phyloP scores from a whole-genome alignment of 2,329 filamentous ascomycete species.

The Aureobasidium sp. region DNA sequence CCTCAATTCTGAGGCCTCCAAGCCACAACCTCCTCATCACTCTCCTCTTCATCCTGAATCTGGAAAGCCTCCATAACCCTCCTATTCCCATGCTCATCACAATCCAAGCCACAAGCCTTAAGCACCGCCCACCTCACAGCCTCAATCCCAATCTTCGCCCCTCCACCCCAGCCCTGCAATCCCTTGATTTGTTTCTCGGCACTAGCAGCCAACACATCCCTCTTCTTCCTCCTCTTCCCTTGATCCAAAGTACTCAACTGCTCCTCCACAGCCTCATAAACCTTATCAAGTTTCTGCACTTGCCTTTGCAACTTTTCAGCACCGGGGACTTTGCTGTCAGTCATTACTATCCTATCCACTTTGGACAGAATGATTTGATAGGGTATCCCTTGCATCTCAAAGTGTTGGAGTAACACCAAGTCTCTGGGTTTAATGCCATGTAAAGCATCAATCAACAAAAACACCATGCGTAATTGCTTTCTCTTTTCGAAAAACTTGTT shows the following conservation, averaged over 20 bases:
- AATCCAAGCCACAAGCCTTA: conserved; percentile 50
- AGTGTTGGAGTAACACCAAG: conserved; percentile 45
- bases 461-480: conserved; percentile 55
- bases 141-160: conserved; percentile 53
- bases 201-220: conserved; percentile 53
- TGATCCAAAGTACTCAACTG: conserved; percentile 23
- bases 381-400: conserved; percentile 48
- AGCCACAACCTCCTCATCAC: background rate
- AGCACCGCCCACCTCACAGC: conserved; percentile 57
- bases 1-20: background rate
- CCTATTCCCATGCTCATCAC: conserved; percentile 19
- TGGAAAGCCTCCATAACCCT: background rate
- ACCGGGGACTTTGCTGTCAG: conserved; percentile 19
- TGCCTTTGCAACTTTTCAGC: background rate
- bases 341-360: conserved; percentile 47
- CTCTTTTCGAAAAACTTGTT: conserved; percentile 58
- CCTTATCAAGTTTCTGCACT: background rate
- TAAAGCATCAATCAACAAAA: conserved; percentile 54
- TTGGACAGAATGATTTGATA: conserved; percentile 62
- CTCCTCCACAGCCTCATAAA: conserved; percentile 28
- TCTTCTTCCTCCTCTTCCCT: background rate
- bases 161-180: conserved; percentile 35
- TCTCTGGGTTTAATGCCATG: conserved; percentile 59
- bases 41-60: background rate
- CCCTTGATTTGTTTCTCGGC: conserved; percentile 39